phyloP scores from a whole-genome alignment of 2,329 filamentous ascomycete species.

The Ceratocystis papillata region DNA sequence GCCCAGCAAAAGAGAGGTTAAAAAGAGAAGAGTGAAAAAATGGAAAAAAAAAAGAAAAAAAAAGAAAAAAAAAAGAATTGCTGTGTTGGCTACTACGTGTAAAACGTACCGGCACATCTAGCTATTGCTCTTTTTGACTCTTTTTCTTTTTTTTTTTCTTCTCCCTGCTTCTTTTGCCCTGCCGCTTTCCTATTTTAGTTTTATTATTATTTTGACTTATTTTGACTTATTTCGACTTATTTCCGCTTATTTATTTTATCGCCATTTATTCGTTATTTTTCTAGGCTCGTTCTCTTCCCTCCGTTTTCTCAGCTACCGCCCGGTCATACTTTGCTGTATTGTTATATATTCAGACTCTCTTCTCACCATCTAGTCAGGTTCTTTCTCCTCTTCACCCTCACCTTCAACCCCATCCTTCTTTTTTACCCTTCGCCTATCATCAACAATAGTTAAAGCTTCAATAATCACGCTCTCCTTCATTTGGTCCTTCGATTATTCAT shows the following conservation, averaged over 20 bases:
- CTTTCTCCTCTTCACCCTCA: background rate
- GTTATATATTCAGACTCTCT: no score
- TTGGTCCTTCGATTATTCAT: slow-evolving; percentile 5
- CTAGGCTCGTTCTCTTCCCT: background rate
- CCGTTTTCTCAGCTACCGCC: background rate
- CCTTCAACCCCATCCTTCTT: background rate
- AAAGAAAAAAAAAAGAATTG: background rate
- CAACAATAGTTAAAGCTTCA: background rate
- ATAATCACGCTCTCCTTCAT: slow-evolving; percentile 1
- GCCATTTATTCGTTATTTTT: background rate
- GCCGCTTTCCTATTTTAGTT: background rate
- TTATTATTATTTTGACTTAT: background rate
- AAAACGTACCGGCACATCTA: background rate
- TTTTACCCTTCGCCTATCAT: background rate
- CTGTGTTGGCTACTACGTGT: background rate
- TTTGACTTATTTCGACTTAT: background rate
- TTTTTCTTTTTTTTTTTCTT: background rate
- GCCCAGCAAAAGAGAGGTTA: background rate
- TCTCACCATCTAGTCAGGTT: no score
- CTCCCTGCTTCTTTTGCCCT: background rate
- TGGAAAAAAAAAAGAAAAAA: background rate
- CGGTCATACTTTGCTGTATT: no score
- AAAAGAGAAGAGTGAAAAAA: background rate
- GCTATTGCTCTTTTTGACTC: background rate
- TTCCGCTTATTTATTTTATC: background rate